These are phyloP conservation scores for Lophiotrema nucula DNA, from an alignment of 495 filamentous ascomycete species.

Conservation along the genomic window DNA sequence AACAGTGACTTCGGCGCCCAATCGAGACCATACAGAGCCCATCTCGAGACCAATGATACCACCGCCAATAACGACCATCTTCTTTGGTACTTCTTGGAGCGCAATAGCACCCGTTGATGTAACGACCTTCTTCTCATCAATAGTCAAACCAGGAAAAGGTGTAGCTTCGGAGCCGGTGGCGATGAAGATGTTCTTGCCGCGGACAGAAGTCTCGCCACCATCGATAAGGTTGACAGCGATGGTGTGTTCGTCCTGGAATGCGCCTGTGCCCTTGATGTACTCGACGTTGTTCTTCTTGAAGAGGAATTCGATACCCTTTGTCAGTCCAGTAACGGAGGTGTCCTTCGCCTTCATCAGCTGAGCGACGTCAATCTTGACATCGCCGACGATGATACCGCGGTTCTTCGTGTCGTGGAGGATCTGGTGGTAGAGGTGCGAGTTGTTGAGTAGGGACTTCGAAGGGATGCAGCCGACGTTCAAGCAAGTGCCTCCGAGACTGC, in stretches of 20 bases:
- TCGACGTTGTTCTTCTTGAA: slow-evolving; percentile 99
- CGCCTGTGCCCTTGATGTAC: slow-evolving; percentile 88
- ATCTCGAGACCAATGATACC: slow-evolving; percentile 99
- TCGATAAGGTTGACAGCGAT: slow-evolving; percentile 85
- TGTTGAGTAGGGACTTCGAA: slow-evolving; percentile 98
- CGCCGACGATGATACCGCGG: slow-evolving; percentile 93
- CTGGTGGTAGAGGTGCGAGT: slow-evolving; percentile 97
- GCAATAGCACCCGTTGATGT: slow-evolving; percentile 94
- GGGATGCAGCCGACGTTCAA: slow-evolving; percentile 99
- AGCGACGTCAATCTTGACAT: slow-evolving; percentile 90
- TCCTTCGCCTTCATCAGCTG: slow-evolving; percentile 99
- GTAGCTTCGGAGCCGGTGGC: slow-evolving; percentile 92
- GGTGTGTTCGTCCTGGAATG: slow-evolving; percentile 86
- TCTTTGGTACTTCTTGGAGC: slow-evolving; percentile 87
- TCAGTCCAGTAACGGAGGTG: slow-evolving; percentile 79
- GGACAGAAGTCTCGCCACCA: slow-evolving; percentile 80
- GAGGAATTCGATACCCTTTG: slow-evolving; percentile 95
- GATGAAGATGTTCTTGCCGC: slow-evolving; percentile 95
- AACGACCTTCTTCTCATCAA: slow-evolving; percentile 96
- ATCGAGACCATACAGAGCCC: slow-evolving; percentile 94
- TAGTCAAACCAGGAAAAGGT: slow-evolving; percentile 90
- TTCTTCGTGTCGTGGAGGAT: slow-evolving; percentile 95
- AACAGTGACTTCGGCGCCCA: slow-evolving; percentile 92
- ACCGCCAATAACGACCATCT: slow-evolving; percentile 96
- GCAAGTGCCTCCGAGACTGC: slow-evolving; percentile 91